A percentile compares a stretch with the other conserved stretches of the same genome.
Conservation (phyloP, 176 grass and related monocot species). For the Poa annua region DNA sequence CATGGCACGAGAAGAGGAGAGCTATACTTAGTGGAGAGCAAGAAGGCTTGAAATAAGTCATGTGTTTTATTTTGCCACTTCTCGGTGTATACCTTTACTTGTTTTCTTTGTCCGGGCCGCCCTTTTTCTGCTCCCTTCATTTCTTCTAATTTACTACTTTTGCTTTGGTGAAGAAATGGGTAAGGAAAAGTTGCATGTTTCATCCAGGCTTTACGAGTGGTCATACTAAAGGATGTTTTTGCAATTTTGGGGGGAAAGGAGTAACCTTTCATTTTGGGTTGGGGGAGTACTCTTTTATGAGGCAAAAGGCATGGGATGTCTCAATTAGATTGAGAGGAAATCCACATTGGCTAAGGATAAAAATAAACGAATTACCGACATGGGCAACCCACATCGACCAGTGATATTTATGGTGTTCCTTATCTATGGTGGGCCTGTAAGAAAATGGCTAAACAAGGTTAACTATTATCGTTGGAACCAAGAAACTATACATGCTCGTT, state of each 20-base stretch:
- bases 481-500: no score
- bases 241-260: neutral
- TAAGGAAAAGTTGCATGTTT: slow-evolving; percentile 47
- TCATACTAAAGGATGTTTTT: slow-evolving; percentile 38
- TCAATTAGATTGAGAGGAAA: no score
- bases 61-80: slow-evolving; percentile 61
- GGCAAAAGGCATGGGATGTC: neutral
- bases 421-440: no score
- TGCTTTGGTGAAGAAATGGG: slow-evolving; percentile 63
- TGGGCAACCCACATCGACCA: no score
- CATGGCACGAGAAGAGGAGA: slow-evolving; percentile 30
- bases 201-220: slow-evolving; percentile 56
- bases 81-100: slow-evolving; percentile 39
- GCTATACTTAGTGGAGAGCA: slow-evolving; percentile 35
- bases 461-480: no score
- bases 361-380: no score
- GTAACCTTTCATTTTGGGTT: slow-evolving; percentile 1
- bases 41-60: slow-evolving; percentile 45
- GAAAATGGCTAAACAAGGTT: no score
- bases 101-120: slow-evolving; percentile 42
- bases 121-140: slow-evolving; percentile 28
- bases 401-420: no score
- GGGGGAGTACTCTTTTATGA: neutral
- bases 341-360: no score
- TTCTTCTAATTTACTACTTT: slow-evolving; percentile 44